These are phyloP conservation scores for Penicillium argentinense DNA, from an alignment of 495 filamentous ascomycete genomes.

Conservation along the genomic window DNA sequence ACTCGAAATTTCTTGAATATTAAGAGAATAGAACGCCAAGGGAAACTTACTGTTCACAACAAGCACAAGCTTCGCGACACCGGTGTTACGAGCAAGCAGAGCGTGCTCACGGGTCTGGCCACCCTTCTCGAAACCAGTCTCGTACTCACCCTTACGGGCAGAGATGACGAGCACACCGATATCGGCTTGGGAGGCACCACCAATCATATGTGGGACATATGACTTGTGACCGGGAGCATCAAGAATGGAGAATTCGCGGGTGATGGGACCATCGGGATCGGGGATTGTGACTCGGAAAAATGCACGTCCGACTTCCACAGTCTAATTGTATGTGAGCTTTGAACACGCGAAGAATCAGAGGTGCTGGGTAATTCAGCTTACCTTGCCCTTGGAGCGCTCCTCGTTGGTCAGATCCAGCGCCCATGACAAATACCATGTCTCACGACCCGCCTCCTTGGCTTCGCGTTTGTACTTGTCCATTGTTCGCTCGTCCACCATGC, in stretches of 20 bases:
- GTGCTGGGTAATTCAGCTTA: too few relatives aligned
- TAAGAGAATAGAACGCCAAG: too few relatives aligned
- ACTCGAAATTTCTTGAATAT: too few relatives aligned
- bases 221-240: constrained; percentile 97
- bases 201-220: constrained; percentile 95
- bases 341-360: too few relatives aligned
- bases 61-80: constrained; percentile 90
- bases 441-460: constrained; percentile 91
- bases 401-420: constrained; percentile 95
- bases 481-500: constrained; percentile 98
- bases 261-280: constrained; percentile 43
- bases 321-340: too few relatives aligned
- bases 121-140: constrained; percentile 99
- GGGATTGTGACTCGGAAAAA: constrained; percentile 91
- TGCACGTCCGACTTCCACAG: constrained; percentile 93
- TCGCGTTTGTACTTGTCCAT: constrained; percentile 97
- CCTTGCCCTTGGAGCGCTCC: constrained; percentile 95
- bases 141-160: constrained; percentile 97
- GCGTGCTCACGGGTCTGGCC: constrained; percentile 98
- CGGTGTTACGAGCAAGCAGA: constrained; percentile 95
- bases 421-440: constrained; percentile 99
- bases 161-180: constrained; percentile 95
- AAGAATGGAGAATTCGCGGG: constrained; percentile 76
- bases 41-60: constrained; percentile 98
- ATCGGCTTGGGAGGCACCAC: constrained; percentile 94